Evolutionary conservation across 2,329 filamentous ascomycete genomes (phyloP).

Genomic region (Sclerotinia subarctica): DNA sequence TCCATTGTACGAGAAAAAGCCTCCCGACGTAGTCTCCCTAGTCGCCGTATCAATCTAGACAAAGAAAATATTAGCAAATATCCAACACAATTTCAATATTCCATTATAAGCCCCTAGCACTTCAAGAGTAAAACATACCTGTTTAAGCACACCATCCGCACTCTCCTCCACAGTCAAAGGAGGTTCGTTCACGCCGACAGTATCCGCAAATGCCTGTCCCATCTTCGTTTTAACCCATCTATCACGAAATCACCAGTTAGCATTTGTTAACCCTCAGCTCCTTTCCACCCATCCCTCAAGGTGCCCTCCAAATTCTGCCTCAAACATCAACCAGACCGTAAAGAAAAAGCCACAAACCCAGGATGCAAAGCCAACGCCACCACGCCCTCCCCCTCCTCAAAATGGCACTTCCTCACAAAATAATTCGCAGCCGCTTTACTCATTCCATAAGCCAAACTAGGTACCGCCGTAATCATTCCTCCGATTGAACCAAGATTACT

Average conservation of each 20-base stretch:
- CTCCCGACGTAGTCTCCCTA: constrained; percentile 33
- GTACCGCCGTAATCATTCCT: constrained; percentile 23
- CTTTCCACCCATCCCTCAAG: neutral
- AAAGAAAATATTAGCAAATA: neutral
- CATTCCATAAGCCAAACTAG: constrained; percentile 43
- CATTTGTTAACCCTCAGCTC: neutral
- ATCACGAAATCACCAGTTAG: neutral
- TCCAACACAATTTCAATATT: neutral
- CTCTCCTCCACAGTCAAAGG: constrained; percentile 40
- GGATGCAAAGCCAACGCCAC: constrained; percentile 38
- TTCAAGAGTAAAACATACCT: constrained; percentile 14
- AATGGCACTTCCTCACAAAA: constrained; percentile 40
- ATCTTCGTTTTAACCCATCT: constrained; percentile 44
- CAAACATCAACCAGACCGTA: too few relatives aligned
- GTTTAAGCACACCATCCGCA: constrained; percentile 34
- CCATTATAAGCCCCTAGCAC: neutral
- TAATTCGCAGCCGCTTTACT: constrained; percentile 44
- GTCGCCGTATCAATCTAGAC: constrained; percentile 41
- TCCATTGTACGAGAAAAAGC: constrained; percentile 31
- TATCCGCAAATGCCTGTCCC: constrained; percentile 41
- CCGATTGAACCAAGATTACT: constrained; percentile 32
- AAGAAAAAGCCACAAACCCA: constrained; percentile 15
- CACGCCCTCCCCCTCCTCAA: constrained; percentile 39
- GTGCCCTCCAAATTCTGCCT: too few relatives aligned
- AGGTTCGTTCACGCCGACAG: constrained; percentile 38